Base-by-base conservation (phyloP, 257 asterid species). In the Primulina eburnea region DNA sequence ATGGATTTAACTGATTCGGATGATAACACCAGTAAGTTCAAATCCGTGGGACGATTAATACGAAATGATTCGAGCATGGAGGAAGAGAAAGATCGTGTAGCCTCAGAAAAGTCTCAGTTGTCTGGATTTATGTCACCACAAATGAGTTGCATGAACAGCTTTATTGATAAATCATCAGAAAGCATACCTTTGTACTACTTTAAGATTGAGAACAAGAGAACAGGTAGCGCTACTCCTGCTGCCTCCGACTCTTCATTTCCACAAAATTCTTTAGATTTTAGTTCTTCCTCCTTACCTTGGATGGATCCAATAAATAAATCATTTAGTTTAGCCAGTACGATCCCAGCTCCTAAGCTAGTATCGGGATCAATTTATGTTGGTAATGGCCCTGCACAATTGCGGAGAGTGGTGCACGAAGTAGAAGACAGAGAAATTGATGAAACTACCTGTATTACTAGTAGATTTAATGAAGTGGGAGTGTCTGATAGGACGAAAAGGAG, bases 391-490 rank as follows among this genome's bases (percentile, higher is more conserved):
- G 70, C 92, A 61, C 83, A 74, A 58, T 81, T 94, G 76, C 86
- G 97, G 74, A 85, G 99, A 87, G 99, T 91, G 75, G 99, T 94
- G 67, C 99, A 91, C 81, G 99, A 94, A 86, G 92, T 83, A 61
- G 98, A 94, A 75, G 97, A 91, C 77, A 85, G 78, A 70, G 98
- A 94, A 82, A 73, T 80, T 35, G 97, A 88, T 78, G 97, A 88
- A 76, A 72, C 93, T 63, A 70, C 90, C 65, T 75, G 69, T 77
- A 71, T 78, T 60, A 73, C 82, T 72, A 82, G 70, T 87, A 89
- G 80, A 74, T 84, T 86, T 81, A 83, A 81, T 75, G 99, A 90
- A 74, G 67, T 78, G 79, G 95, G 89, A 62, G 73, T 81, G 33
- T 68, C 92, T 64, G 82, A 85, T 60, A 79, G 88, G 73, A 74